Evolutionary conservation across 768 basidiomycete genomes (phyloP), one percentile per base, ranked within the genome.

Genomic region (Tephrocybe rancida): DNA sequence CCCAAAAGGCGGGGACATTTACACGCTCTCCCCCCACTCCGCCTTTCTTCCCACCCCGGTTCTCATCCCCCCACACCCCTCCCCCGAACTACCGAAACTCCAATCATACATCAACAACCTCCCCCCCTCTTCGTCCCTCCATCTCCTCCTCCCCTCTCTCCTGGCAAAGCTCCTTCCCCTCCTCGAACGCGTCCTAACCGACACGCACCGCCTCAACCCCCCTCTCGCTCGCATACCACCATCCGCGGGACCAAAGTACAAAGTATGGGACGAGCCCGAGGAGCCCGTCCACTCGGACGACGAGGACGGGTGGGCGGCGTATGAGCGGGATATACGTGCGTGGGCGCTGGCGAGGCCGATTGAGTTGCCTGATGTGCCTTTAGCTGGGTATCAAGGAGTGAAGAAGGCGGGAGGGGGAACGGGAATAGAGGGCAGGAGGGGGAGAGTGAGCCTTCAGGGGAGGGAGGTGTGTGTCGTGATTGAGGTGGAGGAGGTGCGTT

Each of bases 51-150:
- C 81, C 14, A 71, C 80, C 5, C 70, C 75, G 29, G 70, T 79
- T 18, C 63, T 55, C 35, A 62, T 81, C 11, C 71, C 74, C 10
- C 39, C n/a, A n/a, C n/a, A 32, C 30, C 13, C 62, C 5, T 47
- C 66, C 10, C 67, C 69, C 13, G 47, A 48, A 41, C 5, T 7
- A 7, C 10, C 3, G 63, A 64, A 64, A 52, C 73, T 79, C 47
- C 55, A 67, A 8, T 78, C 79, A 2, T 84, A 84, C 63, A 82
- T 84, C 69, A 83, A 82, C 62, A 80, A 81, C 52, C 63, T 84
- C 19, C 64, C 81, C 53, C 77, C 74, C 5, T 56, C 61, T 3
- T 38, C 48, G 14, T 24, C 55, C 16, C 61, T 74, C 11, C 77
- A 78, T 25, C 19, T 22, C 14, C 27, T 26, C 26, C 45, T 53